These are phyloP conservation scores for Colletotrichum kahawae DNA, from an alignment of 2,329 filamentous ascomycete species.

Conservation along the genomic window DNA sequence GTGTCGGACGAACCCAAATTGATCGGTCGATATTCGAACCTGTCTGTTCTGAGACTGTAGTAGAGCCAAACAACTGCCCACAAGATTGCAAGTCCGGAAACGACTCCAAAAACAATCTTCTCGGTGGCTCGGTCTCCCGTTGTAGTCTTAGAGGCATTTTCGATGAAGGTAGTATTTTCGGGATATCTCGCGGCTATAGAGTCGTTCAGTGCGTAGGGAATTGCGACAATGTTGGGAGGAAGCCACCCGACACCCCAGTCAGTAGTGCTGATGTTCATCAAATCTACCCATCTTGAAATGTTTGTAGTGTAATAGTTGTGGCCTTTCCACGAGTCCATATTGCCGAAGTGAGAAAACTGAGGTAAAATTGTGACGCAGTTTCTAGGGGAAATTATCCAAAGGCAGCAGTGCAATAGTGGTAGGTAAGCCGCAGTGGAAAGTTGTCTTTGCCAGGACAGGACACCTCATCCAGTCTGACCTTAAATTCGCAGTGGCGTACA, in stretches of 20 bases:
- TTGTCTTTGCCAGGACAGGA: too few relatives aligned
- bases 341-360: neutral
- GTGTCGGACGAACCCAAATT: neutral
- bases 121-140: neutral
- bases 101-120: neutral
- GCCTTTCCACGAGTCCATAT: conserved; percentile 14
- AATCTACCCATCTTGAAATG: conserved; percentile 13
- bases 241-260: conserved; percentile 21
- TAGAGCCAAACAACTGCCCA: neutral
- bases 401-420: too few relatives aligned
- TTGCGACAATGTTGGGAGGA: conserved; percentile 20
- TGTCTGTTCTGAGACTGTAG: neutral
- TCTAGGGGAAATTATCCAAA: too few relatives aligned
- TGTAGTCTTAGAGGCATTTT: neutral
- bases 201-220: conserved; percentile 4
- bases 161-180: neutral
- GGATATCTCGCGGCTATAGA: neutral
- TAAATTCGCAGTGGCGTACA: too few relatives aligned
- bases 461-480: too few relatives aligned
- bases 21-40: neutral
- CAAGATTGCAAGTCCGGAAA: neutral
- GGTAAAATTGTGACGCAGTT: neutral
- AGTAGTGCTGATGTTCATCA: conserved; percentile 25
- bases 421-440: too few relatives aligned
- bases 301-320: conserved; percentile 19